Base-by-base conservation (phyloP, 805 yeast genomes). In the Torulaspora microellipsoides region DNA sequence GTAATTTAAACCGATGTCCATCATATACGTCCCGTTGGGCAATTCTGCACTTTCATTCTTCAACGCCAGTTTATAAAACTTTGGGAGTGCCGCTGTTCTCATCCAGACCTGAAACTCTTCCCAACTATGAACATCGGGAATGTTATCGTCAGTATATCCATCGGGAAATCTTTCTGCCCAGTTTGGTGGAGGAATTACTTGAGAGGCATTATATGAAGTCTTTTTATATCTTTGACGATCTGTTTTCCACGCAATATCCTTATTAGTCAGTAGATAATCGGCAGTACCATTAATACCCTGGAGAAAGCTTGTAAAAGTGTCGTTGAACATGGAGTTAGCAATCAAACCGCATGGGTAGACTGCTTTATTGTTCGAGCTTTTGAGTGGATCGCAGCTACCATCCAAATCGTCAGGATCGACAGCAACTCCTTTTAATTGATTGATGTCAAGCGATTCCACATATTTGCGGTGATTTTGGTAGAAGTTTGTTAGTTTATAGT, bases 381-480 rank as follows among this genome's bases (percentile, higher is more conserved):
- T 52, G 31, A 67, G 45, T 1, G 72, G 72, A 30, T 60, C 56
- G 48, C 71, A 68, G 47, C 64, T 69, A 33, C 66, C 56, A 46
- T 68, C 72, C 15, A 93, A 62, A 34, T 70, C 75, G 23, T 66
- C 72, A 3, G 69, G 68, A 0, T 73, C 43, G 7, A 83, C 80
- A 2, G 91, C 86, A 25, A 76, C 64, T 2, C 99, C 99, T 47
- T 79, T 78, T 38, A 93, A 61, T 66, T 93, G 99, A 32, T 75
- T 72, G 64, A 83, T 77, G 62, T 89, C 95, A 64, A 75, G 85
- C 8, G 95, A 84, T 48, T 80, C 81, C 28, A 91, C 98, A 60
- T 88, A 93, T 49, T 93, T 86, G 48, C 99, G 78, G 68, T 93
- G 99, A 64, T 93, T 93, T 64, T 93, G 98, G 64, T 75, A 89